Evolutionary conservation across 1,284 basidiomycete genomes (phyloP).

Genomic region (Austroboletus niveus): DNA sequence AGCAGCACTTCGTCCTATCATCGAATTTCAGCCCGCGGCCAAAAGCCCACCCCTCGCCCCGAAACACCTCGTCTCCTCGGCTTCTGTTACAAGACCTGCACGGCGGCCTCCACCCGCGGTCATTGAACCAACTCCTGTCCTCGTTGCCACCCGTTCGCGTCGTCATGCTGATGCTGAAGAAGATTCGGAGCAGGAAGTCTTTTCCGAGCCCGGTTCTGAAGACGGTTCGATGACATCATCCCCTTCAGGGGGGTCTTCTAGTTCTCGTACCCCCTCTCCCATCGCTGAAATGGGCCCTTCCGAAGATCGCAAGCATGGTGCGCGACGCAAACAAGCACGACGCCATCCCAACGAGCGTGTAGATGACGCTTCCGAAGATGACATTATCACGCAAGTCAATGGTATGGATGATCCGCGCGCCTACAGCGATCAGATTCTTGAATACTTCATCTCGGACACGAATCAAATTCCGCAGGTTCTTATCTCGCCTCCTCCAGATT

Average conservation of each 20-base stretch:
- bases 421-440: conserved; percentile 95
- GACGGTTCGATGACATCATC: conserved; percentile 85
- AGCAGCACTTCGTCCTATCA: conserved; percentile 85
- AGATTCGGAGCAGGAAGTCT: conserved; percentile 55
- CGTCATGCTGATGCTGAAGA: conserved; percentile 49
- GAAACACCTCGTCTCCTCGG: conserved; percentile 84
- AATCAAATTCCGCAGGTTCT: conserved; percentile 90
- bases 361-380: conserved; percentile 44
- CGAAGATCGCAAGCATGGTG: conserved; percentile 39
- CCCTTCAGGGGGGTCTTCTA: conserved; percentile 81
- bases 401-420: conserved; percentile 48
- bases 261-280: conserved; percentile 88
- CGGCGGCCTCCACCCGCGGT: conserved; percentile 48
- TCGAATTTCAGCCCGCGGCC: conserved; percentile 89
- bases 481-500: conserved; percentile 86
- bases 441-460: conserved; percentile 99
- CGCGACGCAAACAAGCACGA: conserved; percentile 40
- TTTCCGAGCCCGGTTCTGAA: conserved; percentile 67
- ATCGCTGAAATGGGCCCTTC: conserved; percentile 52
- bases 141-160: conserved; percentile 52
- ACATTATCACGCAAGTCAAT: conserved; percentile 36
- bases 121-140: conserved; percentile 28
- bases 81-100: conserved; percentile 50
- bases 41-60: conserved; percentile 96
- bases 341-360: conserved; percentile 38